Evolutionary conservation across 768 basidiomycete genomes (phyloP).

Genomic region (Kwoniella newhampshirensis): DNA sequence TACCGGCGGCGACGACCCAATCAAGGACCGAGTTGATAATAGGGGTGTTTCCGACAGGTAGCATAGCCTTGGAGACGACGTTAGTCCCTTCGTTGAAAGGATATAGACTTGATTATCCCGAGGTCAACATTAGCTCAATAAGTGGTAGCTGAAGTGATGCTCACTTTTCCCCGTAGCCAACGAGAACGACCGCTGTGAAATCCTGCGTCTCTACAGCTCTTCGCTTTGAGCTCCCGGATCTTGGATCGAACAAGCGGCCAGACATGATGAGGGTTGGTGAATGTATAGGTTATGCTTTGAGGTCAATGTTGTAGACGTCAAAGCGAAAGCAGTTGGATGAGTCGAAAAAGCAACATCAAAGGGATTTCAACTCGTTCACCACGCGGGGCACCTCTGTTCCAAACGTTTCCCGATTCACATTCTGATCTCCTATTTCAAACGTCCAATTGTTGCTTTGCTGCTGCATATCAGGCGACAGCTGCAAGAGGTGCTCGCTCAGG

Average conservation of each 20-base stretch:
- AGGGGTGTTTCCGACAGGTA: conserved; percentile 83
- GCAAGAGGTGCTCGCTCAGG: no score
- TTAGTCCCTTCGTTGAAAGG: conserved; percentile 63
- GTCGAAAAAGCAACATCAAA: conserved; percentile 1
- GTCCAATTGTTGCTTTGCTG: no score
- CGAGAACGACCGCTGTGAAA: conserved; percentile 82
- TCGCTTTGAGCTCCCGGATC: conserved; percentile 16
- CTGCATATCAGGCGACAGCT: no score
- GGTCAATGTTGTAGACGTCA: not conserved
- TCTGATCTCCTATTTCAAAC: no score
- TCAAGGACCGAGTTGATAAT: conserved; percentile 77
- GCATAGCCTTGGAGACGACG: conserved; percentile 70
- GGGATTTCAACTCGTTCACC: not conserved
- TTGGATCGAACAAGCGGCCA: conserved; percentile 21
- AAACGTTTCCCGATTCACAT: no score
- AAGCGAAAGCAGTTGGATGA: not conserved
- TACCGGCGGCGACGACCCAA: conserved; percentile 85
- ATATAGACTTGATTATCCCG: conserved; percentile 37
- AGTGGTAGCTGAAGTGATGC: conserved; percentile 34
- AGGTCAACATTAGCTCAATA: conserved; percentile 34
- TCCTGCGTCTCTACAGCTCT: conserved; percentile 56
- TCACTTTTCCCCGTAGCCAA: conserved; percentile 90
- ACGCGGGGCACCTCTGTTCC: no score
- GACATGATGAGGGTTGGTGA: conserved; percentile 8
- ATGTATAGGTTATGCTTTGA: not conserved